Evolutionary conservation across 2,329 filamentous ascomycete genomes (phyloP), one percentile per base, ranked within the genome.

Genomic region (Colletotrichum godetiae): DNA sequence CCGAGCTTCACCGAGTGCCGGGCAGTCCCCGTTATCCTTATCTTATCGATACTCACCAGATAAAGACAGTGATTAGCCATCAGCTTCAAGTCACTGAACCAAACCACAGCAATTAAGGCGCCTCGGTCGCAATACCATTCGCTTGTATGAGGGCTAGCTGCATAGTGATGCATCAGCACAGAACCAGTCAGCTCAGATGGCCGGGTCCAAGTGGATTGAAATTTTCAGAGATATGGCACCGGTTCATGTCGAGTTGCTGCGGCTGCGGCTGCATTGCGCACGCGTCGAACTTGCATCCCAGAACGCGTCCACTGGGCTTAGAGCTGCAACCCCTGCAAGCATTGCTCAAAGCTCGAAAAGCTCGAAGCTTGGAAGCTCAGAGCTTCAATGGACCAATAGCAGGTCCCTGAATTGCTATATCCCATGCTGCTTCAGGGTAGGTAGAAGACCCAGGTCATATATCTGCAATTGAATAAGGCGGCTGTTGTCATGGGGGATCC

Each of bases 211-310:
- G 67, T 64, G 61, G 55, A 60, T 66, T 27, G 27, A 35, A 8
- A 35, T 4, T 29, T 46, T 24, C 52, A 52, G 37, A 65, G 22
- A 42, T 49, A 37, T 58, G 37, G 67, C 53, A 42, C 56, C 68
- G 35, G 68, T 67, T 67, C 68, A 35, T 67, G 68, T 56, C 33
- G 68, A 24, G 46, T 61, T 42, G 31, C 61, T 33, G 56, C n/a
- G 58, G 42, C 58, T 65, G 56, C n/a, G 58, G 42, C 58, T 65
- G 70, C 70, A 70, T 19, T 52, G 46, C 70, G 27, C 67, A 69
- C 57, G 67, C 67, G 60, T 73, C 67, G 67, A 65, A 69, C 70
- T 57, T 60, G 67, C 70, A 73, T 73, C 70, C 70, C 29, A 37
- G 67, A 46, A 60, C 46, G 24, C 37, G 55, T 70, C 65, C 15